A percentile compares a stretch with the other conserved stretches of the same genome.
Conservation (phyloP, 2,329 filamentous ascomycete species). For the Hypoxylon sp. region DNA sequence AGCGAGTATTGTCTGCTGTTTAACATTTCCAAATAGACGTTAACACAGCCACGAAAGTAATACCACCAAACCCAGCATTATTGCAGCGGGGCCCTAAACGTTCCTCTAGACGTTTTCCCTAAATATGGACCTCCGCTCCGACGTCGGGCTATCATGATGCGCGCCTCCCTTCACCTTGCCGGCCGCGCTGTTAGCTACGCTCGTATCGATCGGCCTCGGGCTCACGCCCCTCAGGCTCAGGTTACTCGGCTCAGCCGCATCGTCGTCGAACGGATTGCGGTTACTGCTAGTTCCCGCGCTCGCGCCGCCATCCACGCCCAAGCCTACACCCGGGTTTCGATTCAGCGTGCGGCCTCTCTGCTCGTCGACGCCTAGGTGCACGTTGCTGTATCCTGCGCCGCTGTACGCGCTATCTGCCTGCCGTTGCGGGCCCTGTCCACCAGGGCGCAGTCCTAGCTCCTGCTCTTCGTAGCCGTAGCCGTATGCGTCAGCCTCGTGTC, state of each 20-base stretch:
- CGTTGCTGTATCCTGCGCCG: conserved; percentile 72
- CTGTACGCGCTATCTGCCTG: conserved; percentile 35
- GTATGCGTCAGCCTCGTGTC: conserved; percentile 73
- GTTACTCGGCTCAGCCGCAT: conserved; percentile 71
- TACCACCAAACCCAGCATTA: neutral
- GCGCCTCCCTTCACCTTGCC: conserved; percentile 25
- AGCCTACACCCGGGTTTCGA: conserved; percentile 57
- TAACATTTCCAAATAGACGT: neutral
- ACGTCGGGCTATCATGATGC: conserved; percentile 48
- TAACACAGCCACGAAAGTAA: neutral
- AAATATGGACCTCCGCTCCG: conserved; percentile 51
- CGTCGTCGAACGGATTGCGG: conserved; percentile 78
- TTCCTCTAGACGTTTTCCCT: conserved; percentile 47
- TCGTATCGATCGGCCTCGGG: conserved; percentile 76
- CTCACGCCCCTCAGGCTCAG: conserved; percentile 77
- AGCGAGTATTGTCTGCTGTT: neutral
- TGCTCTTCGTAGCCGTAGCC: conserved; percentile 78
- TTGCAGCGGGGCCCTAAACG: neutral
- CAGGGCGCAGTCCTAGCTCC: conserved; percentile 69
- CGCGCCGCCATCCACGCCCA: conserved; percentile 46
- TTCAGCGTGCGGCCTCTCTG: conserved; percentile 60
- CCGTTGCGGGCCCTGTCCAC: conserved; percentile 69
- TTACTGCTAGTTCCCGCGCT: neutral
- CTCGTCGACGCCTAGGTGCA: conserved; percentile 50
- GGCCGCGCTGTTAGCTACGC: conserved; percentile 11